A percentile compares a stretch with the other conserved stretches of the same genome.
Evolutionary conservation across 2,329 filamentous ascomycete genomes (phyloP).

Genomic region (Fusarium sp.): DNA sequence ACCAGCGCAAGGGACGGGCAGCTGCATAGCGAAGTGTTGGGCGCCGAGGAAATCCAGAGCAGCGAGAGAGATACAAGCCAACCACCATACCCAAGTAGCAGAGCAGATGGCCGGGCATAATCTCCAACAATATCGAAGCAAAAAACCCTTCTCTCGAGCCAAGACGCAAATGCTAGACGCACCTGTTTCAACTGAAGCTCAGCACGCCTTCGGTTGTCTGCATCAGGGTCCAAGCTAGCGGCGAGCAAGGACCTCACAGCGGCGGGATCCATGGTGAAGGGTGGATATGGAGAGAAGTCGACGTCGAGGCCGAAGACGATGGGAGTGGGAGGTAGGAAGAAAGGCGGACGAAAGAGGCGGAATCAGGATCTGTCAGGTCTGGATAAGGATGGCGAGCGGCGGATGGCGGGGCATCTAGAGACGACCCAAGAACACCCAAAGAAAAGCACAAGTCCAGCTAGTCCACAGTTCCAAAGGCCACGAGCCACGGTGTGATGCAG

Average conservation of each 20-base stretch:
- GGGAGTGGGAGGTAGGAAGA: slow-evolving; percentile 41
- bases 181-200: slow-evolving; percentile 88
- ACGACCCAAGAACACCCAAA: slow-evolving; percentile 42
- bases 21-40: slow-evolving; percentile 28
- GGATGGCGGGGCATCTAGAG: slow-evolving; percentile 52
- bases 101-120: slow-evolving; percentile 4
- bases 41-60: slow-evolving; percentile 19
- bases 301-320: slow-evolving; percentile 47
- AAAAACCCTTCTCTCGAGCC: slow-evolving; percentile 18
- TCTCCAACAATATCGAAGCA: slow-evolving; percentile 9
- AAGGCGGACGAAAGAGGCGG: slow-evolving; percentile 44
- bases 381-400: slow-evolving; percentile 47
- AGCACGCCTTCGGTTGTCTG: slow-evolving; percentile 81
- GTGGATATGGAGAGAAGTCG: slow-evolving; percentile 43
- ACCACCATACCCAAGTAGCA: background rate
- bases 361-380: slow-evolving; percentile 52
- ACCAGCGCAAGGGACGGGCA: slow-evolving; percentile 36
- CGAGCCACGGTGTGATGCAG: slow-evolving; percentile 32
- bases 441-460: slow-evolving; percentile 37
- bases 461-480: slow-evolving; percentile 42
- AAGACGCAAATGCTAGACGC: slow-evolving; percentile 54
- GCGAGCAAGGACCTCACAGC: slow-evolving; percentile 83
- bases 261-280: slow-evolving; percentile 77
- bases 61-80: slow-evolving; percentile 5
- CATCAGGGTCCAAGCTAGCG: slow-evolving; percentile 81